Evolutionary conservation across 2,329 filamentous ascomycete species (phyloP), one percentile per base, ranked within the genome.

Genomic region (Leptographium flavum): DNA sequence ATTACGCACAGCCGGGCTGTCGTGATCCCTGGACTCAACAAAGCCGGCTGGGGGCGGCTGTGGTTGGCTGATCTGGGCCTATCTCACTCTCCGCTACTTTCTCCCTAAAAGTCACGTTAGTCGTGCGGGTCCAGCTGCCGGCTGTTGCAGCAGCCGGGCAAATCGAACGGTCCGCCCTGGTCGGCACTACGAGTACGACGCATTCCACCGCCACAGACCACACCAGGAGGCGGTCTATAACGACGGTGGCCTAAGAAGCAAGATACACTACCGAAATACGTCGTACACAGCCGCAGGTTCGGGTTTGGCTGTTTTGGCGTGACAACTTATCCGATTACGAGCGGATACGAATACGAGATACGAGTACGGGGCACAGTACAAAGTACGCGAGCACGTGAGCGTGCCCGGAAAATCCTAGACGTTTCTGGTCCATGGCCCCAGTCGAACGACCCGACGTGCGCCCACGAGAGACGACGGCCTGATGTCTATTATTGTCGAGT

Each of bases 401-500:
- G 31, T 32, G n/a, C 13, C n/a, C 31, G 31, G 13, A 2, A 14
- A 32, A 32, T 15, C 6, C 13, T 10, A 32, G 6, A 32, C 11
- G 31, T 22, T 37, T 21, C 35, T 36, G 35, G 38, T 23, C 38
- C 38, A 39, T 30, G 38, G 38, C 35, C 19, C 22, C 19, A 13
- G 5, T 22, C 10, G 11, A 22, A 19, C 19, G 17, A 37, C 21
- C 35, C 21, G 14, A 17, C 17, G 33, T 22, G 5, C 13, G 37
- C 33, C 9, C 5, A 33, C 31, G 27, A 32, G 11, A 41, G 27
- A 19, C 35, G 11, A 23, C 36, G 33, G 52, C 48, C 36, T n/a
- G n/a, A 69, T 70, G 68, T 69, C 68, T 50, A 57, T 70, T 45
- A 64, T 71, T 49, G 61, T 63, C 52, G 67, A 71, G 68, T 71